Base-by-base conservation (phyloP, 768 basidiomycete species). In the Pulveroboletus sp. region DNA sequence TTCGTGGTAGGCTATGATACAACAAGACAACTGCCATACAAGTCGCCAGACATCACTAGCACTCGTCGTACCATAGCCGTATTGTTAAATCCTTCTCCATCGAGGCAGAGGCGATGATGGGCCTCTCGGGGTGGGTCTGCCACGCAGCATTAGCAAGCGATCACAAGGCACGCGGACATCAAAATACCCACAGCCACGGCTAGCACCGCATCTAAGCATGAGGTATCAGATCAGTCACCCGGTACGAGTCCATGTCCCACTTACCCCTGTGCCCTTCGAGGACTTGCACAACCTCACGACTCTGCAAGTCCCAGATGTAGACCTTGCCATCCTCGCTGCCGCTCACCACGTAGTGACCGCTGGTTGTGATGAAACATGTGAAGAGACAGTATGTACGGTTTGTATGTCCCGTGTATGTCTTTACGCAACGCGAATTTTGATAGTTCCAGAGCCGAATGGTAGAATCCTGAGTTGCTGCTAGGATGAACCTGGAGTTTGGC, bases 391-490 rank as follows among this genome's bases (percentile, higher is more conserved):
- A 95, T 30, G 89, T 90, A 41, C 89, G 81, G 67, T 93, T 95
- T 5, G 75, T 74, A 63, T 95, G 93, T 0, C 93, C 92, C 0
- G 77, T 82, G 62, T 93, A 93, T 3, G 93, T 95, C 72, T 98
- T 97, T 21, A 95, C 83, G 57, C 92, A 92, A 51, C 86, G 84
- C 5, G 91, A 89, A 8, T 82, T 86, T 52, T 93, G 90, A 63
- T 87, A 93, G 66, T 95, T 89, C 93, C 96, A 98, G 14, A 99
- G 71, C 2, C 95, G 83, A 51, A 98, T 84, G 0, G 90, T 93
- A 6, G 92, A 95, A 65, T 98, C 94, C 64, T 97, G 88, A 3
- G 96, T 96, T 1, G 91, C 85, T 5, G 86, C 88, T 37, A 99
- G 77, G 24, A 98, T 80, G 68, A 87, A 94, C 60, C 79, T 82